Evolutionary conservation across 352 stramenopile genomes (phyloP), one percentile per base, ranked within the genome.

Genomic region (Pythium monospermum): DNA sequence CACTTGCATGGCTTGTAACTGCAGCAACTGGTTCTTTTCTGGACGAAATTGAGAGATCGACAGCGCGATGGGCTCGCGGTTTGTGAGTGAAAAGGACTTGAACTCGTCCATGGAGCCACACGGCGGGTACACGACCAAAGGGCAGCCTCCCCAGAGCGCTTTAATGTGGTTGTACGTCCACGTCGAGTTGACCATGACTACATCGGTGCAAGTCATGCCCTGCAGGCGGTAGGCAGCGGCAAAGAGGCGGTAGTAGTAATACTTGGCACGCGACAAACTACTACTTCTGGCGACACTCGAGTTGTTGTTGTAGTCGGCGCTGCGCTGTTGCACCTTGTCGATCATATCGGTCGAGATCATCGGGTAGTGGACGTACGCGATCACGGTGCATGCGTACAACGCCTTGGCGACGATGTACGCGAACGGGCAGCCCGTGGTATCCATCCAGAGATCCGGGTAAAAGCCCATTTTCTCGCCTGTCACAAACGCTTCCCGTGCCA

Each of bases 311-410:
- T 98, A 98, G 13, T 83, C 78, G 4, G 90, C 68, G 31, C 83
- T 64, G 31, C 90, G 87, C 49, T 97, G 75, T 57, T 85, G 87
- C 6, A 99, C 95, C 31, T 94, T 79, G 30, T 65, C 56, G 30
- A 99, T 89, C 97, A 99, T 99, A 61, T 99, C 96, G 28, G 90
- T 98, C 42, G 88, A 98, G 61, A 99, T 99, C 51, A 98, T 99
- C 7, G 97, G 97, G 79, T 99, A 99, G 79, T 99, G 97, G 23
- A 98, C 94, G 81, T 99, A 99, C 39, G 94, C 82, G 3, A 89
- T 76, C 28, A 99, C 83, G 1, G 57, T 82, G 45, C 81, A 96
- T 2, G 85, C 81, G 44, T 81, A 84, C 5, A 97, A 58, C 4
- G 91, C 38, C 53, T 75, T 87, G 1, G 95, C 96, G 2, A 99